Conservation (phyloP, 2,329 filamentous ascomycete species). For the Exophiala xenobiotica region DNA sequence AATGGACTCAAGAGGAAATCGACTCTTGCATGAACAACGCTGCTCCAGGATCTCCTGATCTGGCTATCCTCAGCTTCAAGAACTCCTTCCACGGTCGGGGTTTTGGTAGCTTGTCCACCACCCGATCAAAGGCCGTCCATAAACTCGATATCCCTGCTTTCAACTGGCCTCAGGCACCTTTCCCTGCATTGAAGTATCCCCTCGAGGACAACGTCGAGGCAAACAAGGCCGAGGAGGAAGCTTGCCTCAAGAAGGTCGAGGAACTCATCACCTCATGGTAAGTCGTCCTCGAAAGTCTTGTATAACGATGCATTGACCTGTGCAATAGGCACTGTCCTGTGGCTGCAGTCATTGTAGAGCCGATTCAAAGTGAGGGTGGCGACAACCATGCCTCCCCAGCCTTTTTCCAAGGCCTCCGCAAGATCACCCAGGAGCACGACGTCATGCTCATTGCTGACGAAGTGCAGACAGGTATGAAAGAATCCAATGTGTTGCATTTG, state of each 20-base stretch:
- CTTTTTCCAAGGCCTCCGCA: slow-evolving; percentile 83
- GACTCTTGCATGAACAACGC: slow-evolving; percentile 76
- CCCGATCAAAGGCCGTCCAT: slow-evolving; percentile 89
- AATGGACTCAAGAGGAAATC: slow-evolving; percentile 78
- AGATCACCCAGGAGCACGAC: slow-evolving; percentile 69
- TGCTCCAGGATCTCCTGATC: slow-evolving; percentile 70
- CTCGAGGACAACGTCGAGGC: slow-evolving; percentile 75
- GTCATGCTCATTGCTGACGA: slow-evolving; percentile 78
- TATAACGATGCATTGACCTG: background rate
- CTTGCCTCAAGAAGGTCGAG: slow-evolving; percentile 80
- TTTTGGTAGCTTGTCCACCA: slow-evolving; percentile 83
- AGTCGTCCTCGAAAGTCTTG: background rate
- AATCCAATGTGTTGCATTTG: background rate
- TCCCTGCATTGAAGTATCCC: slow-evolving; percentile 83
- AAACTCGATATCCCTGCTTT: slow-evolving; percentile 94
- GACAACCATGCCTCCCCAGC: slow-evolving; percentile 88
- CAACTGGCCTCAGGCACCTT: slow-evolving; percentile 89
- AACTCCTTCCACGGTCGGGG: slow-evolving; percentile 86
- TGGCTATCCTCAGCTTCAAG: slow-evolving; percentile 88
- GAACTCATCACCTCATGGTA: slow-evolving; percentile 59
- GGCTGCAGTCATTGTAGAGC: slow-evolving; percentile 81
- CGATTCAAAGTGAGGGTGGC: slow-evolving; percentile 88
- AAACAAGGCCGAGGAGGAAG: slow-evolving; percentile 78
- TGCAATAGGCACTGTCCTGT: slow-evolving; percentile 73
- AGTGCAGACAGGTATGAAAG: slow-evolving; percentile 78